A percentile compares a stretch with the other conserved stretches of the same genome.
Conservation (phyloP, 306 rosid species). For the Neltuma alba region DNA sequence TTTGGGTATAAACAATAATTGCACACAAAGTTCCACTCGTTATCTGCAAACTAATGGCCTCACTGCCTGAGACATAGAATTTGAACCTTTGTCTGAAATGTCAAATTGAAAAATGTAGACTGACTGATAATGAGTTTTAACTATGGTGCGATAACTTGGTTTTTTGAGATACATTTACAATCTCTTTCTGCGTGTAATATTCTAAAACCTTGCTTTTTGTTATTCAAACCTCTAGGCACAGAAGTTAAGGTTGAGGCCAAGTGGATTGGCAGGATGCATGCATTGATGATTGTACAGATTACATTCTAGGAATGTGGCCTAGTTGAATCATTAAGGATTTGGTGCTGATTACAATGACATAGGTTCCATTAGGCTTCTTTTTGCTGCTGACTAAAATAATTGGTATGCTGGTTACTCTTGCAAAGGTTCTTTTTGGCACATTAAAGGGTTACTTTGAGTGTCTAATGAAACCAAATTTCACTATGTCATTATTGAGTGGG, state of each 20-base stretch:
- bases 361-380: background rate
- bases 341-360: background rate
- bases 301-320: background rate
- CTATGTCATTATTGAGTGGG: slow-evolving; percentile 27
- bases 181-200: slow-evolving; percentile 20
- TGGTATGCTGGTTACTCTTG: background rate
- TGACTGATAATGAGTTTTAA: background rate
- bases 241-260: background rate
- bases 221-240: slow-evolving; percentile 1
- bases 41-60: background rate
- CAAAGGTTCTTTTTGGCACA: slow-evolving; percentile 2
- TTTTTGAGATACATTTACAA: background rate
- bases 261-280: background rate
- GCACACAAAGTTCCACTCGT: background rate
- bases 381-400: slow-evolving; percentile 26
- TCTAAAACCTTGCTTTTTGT: slow-evolving; percentile 21
- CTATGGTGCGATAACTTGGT: background rate
- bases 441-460: too few relatives aligned
- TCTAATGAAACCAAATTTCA: slow-evolving; percentile 1
- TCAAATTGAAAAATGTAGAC: background rate
- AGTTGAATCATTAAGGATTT: slow-evolving; percentile 2
- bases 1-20: background rate
- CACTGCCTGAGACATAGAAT: too few relatives aligned
- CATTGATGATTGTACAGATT: background rate
- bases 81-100: too few relatives aligned